Evolutionary conservation across 768 basidiomycete species (phyloP), one percentile per base, ranked within the genome.

Genomic region (Pleurotus eryngii): DNA sequence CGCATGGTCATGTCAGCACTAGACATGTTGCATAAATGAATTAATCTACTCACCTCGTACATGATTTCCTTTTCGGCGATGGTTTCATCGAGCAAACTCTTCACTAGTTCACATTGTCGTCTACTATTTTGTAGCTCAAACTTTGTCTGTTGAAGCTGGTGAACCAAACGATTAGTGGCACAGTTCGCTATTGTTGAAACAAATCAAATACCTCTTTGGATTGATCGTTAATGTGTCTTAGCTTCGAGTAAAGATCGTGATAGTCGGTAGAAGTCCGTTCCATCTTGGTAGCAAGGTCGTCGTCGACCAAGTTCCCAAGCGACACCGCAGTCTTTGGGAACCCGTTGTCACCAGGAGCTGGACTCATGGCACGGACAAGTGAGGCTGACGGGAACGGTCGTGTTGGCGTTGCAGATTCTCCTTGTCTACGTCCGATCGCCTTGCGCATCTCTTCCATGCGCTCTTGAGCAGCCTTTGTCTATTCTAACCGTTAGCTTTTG

Each of bases 21-120:
- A 54, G 17, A 30, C 18, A 8, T 17, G 15, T 8, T 22, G 26
- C 14, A 43, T 24, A 42, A 26, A 14, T 17, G 37, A 9, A 12
- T 5, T 11, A 15, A 17, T 5, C 20, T 20, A 67, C 80, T 64
- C 42, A 94, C 93, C 78, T 94, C 90, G 61, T 95, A 95, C 82
- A 96, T 89, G 68, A 93, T 90, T 65, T 95, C 91, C 70, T 95
- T 90, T 75, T 97, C 95, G 1, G 85, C 80, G 7, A 87, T 89
- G 30, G 85, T 82, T 64, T 95, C 90, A 15, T 81, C 78, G 12
- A 93, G 76, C 26, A 95, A 77, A 61, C 82, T 83, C 69, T 91
- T 91, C 3, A 94, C 82, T 26, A 93, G 73, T 62, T 90, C 91
- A 59, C 85, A 87, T 68, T 92, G 89, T 15, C 89, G 81, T 61